Base-by-base conservation (phyloP, 352 stramenopile genomes). In the Phytophthora sojae region DNA sequence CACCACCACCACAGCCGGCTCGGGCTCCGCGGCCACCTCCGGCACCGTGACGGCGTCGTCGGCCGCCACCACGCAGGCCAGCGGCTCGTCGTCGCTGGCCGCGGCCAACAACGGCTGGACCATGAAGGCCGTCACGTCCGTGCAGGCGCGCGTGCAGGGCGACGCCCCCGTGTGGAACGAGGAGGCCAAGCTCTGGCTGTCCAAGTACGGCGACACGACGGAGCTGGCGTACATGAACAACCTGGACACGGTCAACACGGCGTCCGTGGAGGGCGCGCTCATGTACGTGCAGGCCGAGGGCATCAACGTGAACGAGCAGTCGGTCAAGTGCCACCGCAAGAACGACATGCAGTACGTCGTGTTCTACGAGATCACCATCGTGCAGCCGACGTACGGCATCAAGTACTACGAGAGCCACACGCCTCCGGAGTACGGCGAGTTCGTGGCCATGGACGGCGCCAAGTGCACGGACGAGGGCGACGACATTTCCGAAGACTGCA, bases 221-320 rank as follows among this genome's bases (percentile, higher is more conserved):
- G 83, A 83, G 2, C 51, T 57, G 1, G 69, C 80, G 26, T 86
- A 87, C 65, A 68, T 66, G 54, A 80, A 70, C 55, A 77, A 87
- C 23, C 61, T 83, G 19, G 81, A 89, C 79, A 86, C 81, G 19
- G 81, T 89, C 37, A 89, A 89, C 71, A 86, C 68, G 15, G 81
- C 81, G 11, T 76, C 79, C 0, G 79, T 92, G 6, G 85, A 92
- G 64, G 78, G 81, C 6, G 82, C 79, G n/a, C 77, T 91, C 42
- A 90, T 82, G 76, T 90, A 82, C 61, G 77, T 91, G n/a, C 78
- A 87, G 63, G 81, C 85, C 5, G 85, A 93, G 61, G 76, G 79
- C 37, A 90, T 93, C 60, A 90, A 89, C 63, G 61, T 73, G 6
- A 71, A 73, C 19, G 80, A 80, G 42, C 50, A 79, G 51, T 73